A percentile compares a stretch with the other conserved stretches of the same genome.
phyloP scores from a whole-genome alignment of 1,284 basidiomycete genomes.

The Tilletia indica region DNA sequence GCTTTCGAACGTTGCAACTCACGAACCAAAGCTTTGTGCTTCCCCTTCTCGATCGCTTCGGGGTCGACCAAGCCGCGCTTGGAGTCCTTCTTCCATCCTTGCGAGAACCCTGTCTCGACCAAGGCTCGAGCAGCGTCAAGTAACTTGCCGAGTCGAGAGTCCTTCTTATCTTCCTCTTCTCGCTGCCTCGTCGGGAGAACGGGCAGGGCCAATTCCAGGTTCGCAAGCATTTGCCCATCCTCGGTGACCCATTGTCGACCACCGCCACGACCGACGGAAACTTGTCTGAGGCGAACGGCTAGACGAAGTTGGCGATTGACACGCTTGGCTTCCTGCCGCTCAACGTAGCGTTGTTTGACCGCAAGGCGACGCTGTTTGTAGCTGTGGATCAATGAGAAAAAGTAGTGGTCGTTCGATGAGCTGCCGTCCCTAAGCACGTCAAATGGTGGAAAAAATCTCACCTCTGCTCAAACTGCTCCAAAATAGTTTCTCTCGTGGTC shows the following conservation, averaged over 20 bases:
- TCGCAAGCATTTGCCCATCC: neutral
- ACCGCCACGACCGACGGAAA: neutral
- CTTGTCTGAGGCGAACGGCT: neutral
- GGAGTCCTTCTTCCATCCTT: neutral
- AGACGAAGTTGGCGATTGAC: constrained; percentile 25
- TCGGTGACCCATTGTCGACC: neutral
- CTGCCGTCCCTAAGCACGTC: neutral
- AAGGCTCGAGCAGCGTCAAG: neutral
- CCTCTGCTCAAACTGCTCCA: constrained; percentile 61
- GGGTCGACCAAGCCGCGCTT: neutral
- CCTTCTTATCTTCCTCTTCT: neutral
- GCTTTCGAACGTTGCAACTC: too few relatives aligned
- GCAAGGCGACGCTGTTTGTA: constrained; percentile 28
- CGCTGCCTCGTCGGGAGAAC: neutral
- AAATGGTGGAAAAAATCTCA: too few relatives aligned
- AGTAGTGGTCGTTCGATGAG: neutral
- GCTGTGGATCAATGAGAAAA: neutral
- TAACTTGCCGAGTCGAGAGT: neutral
- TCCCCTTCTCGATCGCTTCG: neutral
- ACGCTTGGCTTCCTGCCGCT: constrained; percentile 19
- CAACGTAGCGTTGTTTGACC: neutral
- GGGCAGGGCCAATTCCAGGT: neutral
- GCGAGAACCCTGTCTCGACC: neutral
- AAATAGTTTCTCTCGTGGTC: constrained; percentile 68
- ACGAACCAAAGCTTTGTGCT: neutral